Evolutionary conservation across 441 rosid genomes (phyloP).

Genomic region (Populus hybrid): DNA sequence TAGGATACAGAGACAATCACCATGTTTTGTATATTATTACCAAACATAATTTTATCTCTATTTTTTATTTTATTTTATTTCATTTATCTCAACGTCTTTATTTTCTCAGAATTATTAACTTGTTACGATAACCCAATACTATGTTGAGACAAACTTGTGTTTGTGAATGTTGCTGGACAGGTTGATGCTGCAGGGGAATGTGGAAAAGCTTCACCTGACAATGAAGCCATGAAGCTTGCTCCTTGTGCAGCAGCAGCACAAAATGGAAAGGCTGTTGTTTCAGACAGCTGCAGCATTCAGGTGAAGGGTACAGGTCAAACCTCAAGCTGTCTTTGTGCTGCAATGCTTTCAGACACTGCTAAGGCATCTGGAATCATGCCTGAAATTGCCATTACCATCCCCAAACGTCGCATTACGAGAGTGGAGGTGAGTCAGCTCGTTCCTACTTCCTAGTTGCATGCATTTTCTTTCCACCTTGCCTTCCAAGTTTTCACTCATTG

Average conservation of each 20-base stretch:
- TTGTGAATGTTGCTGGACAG: conserved; percentile 10
- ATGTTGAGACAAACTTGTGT: conserved; percentile 6
- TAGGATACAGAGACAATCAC: too few species aligned
- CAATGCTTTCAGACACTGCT: conserved; percentile 62
- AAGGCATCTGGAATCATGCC: conserved; percentile 63
- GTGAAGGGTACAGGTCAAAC: conserved; percentile 48
- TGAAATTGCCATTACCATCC: conserved; percentile 63
- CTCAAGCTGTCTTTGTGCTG: conserved; percentile 74
- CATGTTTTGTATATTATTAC: too few species aligned
- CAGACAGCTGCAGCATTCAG: conserved; percentile 48
- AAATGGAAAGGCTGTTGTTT: conserved; percentile 47
- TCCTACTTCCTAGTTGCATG: not conserved
- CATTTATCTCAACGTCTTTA: too few species aligned
- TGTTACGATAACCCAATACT: too few species aligned
- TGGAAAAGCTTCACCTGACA: conserved; percentile 55
- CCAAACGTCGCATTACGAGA: conserved; percentile 80
- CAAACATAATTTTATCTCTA: too few species aligned
- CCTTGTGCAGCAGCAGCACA: conserved; percentile 59
- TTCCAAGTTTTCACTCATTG: not conserved
- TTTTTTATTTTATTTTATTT: too few species aligned
- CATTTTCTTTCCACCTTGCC: not conserved
- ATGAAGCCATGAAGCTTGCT: conserved; percentile 61
- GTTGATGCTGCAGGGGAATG: conserved; percentile 6
- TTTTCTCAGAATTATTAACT: too few species aligned
- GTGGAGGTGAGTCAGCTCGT: conserved; percentile 46